A percentile compares a stretch with the other conserved stretches of the same genome.
These are phyloP conservation scores for Russula vinacea DNA, from an alignment of 768 basidiomycete genomes.

Conservation along the genomic window DNA sequence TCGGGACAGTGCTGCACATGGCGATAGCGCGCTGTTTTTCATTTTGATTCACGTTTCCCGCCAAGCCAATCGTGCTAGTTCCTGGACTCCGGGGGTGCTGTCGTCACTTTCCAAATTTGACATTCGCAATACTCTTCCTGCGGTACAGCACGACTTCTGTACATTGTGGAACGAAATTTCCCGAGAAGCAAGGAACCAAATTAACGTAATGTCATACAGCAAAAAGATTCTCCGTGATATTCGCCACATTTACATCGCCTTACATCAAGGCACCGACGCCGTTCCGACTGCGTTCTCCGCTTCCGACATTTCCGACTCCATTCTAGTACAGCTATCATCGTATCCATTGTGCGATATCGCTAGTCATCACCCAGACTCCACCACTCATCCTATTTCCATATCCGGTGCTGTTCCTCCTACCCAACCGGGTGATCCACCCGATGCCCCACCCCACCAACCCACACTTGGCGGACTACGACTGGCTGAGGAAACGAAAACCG, in stretches of 20 bases:
- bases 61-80: background rate
- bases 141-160: background rate
- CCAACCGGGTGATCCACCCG: too few species aligned
- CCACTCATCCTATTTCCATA: too few species aligned
- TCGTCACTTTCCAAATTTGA: background rate
- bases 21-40: conserved; percentile 1
- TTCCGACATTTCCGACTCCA: background rate
- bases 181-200: background rate
- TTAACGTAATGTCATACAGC: too few species aligned
- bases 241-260: background rate
- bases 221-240: background rate
- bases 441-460: too few species aligned
- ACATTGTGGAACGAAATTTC: background rate
- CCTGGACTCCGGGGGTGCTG: background rate
- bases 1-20: background rate
- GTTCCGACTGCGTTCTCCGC: background rate
- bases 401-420: too few species aligned
- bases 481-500: too few species aligned
- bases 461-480: too few species aligned
- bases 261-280: background rate
- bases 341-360: background rate
- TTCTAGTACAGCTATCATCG: background rate
- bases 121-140: background rate
- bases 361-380: background rate
- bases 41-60: background rate